A percentile compares a stretch with the other conserved stretches of the same genome.
Conservation (phyloP, 177 flowering plant species). For the Vitis hybrid region DNA sequence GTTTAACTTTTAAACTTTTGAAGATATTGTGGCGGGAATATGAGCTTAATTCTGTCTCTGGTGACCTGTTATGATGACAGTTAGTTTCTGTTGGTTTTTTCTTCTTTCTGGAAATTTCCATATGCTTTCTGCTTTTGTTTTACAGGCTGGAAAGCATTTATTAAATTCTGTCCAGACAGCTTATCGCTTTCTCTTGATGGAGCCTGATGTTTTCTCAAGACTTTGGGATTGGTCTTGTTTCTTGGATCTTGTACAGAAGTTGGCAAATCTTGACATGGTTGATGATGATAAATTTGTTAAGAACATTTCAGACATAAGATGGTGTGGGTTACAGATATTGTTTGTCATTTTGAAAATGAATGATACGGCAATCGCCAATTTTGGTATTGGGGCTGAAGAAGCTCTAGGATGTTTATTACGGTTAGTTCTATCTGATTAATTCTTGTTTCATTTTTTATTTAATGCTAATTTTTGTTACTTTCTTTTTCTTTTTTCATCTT, state of each 20-base stretch:
- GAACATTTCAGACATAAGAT: constrained; percentile 52
- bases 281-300: constrained; percentile 11
- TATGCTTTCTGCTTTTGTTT: not conserved
- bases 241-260: constrained; percentile 46
- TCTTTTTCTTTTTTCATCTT: not conserved
- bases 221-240: constrained; percentile 93
- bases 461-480: not conserved
- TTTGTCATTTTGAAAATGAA: constrained; percentile 47
- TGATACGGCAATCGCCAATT: constrained; percentile 35
- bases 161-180: constrained; percentile 50
- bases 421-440: constrained; percentile 35
- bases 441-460: not conserved
- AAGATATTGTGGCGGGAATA: no score
- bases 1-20: no score
- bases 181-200: constrained; percentile 60
- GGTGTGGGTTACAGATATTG: constrained; percentile 69
- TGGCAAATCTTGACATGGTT: constrained; percentile 14
- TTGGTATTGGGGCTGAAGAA: constrained; percentile 39
- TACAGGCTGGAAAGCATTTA: constrained; percentile 35
- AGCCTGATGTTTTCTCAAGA: constrained; percentile 56
- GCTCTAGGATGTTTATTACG: constrained; percentile 57
- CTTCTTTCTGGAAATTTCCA: not conserved
- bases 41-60: no score
- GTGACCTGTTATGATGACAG: no score
- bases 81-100: not conserved